These are phyloP conservation scores for Parastagonospora nodorum DNA, from an alignment of 2,329 filamentous ascomycete species.

Conservation along the genomic window DNA sequence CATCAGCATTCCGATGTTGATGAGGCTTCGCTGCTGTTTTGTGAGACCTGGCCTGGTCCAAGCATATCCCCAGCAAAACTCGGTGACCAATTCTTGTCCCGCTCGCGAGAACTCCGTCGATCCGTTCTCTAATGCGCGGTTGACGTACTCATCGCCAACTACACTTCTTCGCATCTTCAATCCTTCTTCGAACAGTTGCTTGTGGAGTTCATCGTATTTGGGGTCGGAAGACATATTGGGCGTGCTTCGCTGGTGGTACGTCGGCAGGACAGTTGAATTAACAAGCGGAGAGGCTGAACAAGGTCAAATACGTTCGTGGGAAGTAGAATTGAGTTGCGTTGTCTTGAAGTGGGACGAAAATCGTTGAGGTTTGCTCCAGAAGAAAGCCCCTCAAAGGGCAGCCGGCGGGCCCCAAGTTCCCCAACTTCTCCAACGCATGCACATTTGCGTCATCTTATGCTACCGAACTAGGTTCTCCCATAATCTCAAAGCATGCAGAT, in stretches of 20 bases:
- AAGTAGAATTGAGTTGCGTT: slow-evolving; percentile 2
- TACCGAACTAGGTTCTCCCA: no score
- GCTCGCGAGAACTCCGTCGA: slow-evolving; percentile 64
- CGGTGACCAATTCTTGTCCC: slow-evolving; percentile 67
- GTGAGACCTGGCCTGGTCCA: slow-evolving; percentile 68
- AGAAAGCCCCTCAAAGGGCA: slow-evolving; percentile 6
- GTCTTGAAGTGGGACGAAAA: background rate
- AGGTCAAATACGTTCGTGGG: background rate
- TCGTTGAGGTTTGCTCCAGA: slow-evolving; percentile 1
- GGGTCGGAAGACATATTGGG: slow-evolving; percentile 48
- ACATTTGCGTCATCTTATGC: background rate
- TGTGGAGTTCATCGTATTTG: slow-evolving; percentile 53
- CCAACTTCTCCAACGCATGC: slow-evolving; percentile 8
- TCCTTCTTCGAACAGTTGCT: slow-evolving; percentile 65
- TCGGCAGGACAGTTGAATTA: no score
- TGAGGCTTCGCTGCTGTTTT: slow-evolving; percentile 63
- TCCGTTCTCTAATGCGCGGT: slow-evolving; percentile 60
- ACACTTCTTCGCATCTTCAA: slow-evolving; percentile 65
- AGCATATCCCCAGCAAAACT: slow-evolving; percentile 67
- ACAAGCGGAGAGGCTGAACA: background rate
- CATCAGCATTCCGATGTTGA: slow-evolving; percentile 70
- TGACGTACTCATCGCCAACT: slow-evolving; percentile 66
- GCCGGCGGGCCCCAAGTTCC: slow-evolving; percentile 32
- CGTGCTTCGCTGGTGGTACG: slow-evolving; percentile 7
- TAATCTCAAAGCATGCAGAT: background rate